Conservation (phyloP, 108 stramenopile species). For the Seminavis robusta region DNA sequence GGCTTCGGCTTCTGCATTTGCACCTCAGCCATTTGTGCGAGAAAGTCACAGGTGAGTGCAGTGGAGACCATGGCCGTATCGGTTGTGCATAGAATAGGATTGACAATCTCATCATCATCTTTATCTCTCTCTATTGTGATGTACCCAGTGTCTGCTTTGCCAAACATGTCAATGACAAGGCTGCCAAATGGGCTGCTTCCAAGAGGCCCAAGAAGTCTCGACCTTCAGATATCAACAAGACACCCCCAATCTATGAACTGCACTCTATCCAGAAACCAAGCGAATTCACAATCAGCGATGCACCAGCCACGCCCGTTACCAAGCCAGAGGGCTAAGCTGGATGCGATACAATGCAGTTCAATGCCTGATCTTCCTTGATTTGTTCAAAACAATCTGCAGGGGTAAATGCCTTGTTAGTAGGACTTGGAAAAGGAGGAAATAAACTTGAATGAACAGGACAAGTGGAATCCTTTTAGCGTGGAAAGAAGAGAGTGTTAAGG, state of each 20-base stretch:
- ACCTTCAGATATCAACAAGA: slow-evolving; percentile 81
- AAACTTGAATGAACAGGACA: too few relatives aligned
- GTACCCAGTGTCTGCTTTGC: slow-evolving; percentile 40
- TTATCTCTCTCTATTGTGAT: neutral
- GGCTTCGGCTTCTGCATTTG: slow-evolving; percentile 51
- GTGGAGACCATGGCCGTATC: neutral
- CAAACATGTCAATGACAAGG: slow-evolving; percentile 85
- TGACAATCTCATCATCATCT: neutral
- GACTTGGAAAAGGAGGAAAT: too few relatives aligned
- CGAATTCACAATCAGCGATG: slow-evolving; percentile 72
- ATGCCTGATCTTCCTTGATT: too few relatives aligned
- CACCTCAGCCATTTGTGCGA: slow-evolving; percentile 27
- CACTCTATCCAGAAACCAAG: slow-evolving; percentile 55
- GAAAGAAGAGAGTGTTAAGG: too few relatives aligned
- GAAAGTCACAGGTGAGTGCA: slow-evolving; percentile 25
- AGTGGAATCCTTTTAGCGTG: too few relatives aligned
- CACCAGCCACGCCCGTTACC: slow-evolving; percentile 24
- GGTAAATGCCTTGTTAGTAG: too few relatives aligned
- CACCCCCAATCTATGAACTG: slow-evolving; percentile 55
- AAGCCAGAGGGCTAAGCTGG: slow-evolving; percentile 20
- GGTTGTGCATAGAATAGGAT: neutral
- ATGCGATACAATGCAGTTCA: too few relatives aligned
- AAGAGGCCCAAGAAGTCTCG: slow-evolving; percentile 80
- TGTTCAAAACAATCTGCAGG: too few relatives aligned
- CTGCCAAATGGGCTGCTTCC: slow-evolving; percentile 72